Conservation (phyloP, 164 flowering plant species). For the Tetrastigma voinierianum region DNA sequence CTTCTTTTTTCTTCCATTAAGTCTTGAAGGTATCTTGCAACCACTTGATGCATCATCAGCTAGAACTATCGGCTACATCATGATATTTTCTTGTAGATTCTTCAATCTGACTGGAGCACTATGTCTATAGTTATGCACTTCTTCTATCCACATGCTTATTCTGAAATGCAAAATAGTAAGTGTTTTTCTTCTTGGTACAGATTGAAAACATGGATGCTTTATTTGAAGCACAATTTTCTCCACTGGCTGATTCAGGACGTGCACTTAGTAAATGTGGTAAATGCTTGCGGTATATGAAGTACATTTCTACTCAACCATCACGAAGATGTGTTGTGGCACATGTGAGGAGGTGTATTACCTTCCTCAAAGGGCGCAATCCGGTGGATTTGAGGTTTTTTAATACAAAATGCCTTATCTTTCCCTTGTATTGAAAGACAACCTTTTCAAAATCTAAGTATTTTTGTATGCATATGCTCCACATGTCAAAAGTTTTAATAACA, state of each 20-base stretch:
- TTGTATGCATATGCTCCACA: background rate
- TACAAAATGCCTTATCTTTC: background rate
- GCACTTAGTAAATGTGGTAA: constrained; percentile 92
- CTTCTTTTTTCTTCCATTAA: no score
- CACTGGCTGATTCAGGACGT: constrained; percentile 89
- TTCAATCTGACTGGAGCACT: no score
- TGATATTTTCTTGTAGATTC: no score
- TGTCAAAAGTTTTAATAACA: background rate
- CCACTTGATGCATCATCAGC: no score
- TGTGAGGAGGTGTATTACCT: constrained; percentile 95
- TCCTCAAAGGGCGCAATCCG: constrained; percentile 85
- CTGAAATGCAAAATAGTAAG: background rate
- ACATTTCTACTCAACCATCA: constrained; percentile 67
- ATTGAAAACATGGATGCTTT: constrained; percentile 93
- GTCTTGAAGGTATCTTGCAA: no score
- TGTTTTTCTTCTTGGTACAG: constrained; percentile 38
- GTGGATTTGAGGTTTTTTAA: constrained; percentile 30
- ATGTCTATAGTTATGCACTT: background rate
- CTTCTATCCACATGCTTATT: background rate
- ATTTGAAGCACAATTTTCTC: constrained; percentile 98
- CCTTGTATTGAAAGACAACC: background rate
- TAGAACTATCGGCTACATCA: no score
- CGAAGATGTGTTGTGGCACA: constrained; percentile 80
- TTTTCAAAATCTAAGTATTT: background rate
- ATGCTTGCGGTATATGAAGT: constrained; percentile 90